Conservation (phyloP, 139 green algal genomes). For the Picochlorum costavermella region DNA sequence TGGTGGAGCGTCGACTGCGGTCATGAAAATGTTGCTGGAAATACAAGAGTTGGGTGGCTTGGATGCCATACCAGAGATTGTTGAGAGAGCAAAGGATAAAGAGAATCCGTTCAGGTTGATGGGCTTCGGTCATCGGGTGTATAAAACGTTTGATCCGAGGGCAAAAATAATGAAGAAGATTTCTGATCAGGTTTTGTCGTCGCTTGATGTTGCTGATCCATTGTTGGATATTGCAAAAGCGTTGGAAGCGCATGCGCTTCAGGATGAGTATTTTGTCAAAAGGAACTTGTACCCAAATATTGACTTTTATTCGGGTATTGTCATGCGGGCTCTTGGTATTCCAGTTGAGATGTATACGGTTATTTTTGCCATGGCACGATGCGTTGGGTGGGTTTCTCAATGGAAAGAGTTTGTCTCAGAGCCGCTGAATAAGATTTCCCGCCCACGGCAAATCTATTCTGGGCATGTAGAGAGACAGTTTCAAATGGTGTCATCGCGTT, state of each 20-base stretch:
- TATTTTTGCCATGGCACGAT: slow-evolving; percentile 59
- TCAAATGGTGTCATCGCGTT: slow-evolving; percentile 4
- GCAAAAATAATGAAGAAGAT: slow-evolving; percentile 49
- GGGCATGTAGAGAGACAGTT: slow-evolving; percentile 36
- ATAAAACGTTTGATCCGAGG: slow-evolving; percentile 63
- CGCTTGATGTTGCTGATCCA: slow-evolving; percentile 39
- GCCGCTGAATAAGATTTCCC: slow-evolving; percentile 32
- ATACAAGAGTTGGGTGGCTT: slow-evolving; percentile 26
- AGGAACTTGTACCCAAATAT: slow-evolving; percentile 66
- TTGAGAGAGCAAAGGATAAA: slow-evolving; percentile 4
- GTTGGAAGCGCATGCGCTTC: slow-evolving; percentile 53
- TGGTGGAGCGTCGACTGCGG: slow-evolving; percentile 63
- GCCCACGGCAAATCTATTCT: slow-evolving; percentile 47
- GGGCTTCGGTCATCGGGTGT: slow-evolving; percentile 68
- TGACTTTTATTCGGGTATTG: slow-evolving; percentile 71
- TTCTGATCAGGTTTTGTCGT: slow-evolving; percentile 43
- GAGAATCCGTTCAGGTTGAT: slow-evolving; percentile 57
- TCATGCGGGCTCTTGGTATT: slow-evolving; percentile 59
- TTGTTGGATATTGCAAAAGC: slow-evolving; percentile 62
- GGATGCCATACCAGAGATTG: slow-evolving; percentile 18
- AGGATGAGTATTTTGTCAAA: slow-evolving; percentile 62
- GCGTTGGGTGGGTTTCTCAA: slow-evolving; percentile 62
- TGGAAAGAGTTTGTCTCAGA: slow-evolving; percentile 66
- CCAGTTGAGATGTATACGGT: slow-evolving; percentile 63
- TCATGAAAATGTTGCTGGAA: slow-evolving; percentile 40